Evolutionary conservation across 768 basidiomycete genomes (phyloP).

Genomic region (Crucibulum laeve): DNA sequence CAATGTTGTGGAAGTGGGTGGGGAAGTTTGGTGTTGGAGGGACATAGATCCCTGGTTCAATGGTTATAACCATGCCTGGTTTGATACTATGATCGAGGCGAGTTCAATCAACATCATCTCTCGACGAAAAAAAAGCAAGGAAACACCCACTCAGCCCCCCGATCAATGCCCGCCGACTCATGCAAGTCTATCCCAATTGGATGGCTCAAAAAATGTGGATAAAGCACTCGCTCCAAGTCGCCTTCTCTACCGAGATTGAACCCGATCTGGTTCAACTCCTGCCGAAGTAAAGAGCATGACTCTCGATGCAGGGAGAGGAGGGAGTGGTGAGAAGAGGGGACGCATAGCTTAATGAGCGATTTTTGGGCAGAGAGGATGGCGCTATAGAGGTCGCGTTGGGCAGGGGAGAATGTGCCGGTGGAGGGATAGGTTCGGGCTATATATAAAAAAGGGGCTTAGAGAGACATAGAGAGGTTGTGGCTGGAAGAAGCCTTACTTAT

Average conservation of each 20-base stretch:
- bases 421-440: conserved; percentile 86
- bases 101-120: not conserved
- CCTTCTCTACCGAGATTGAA: conserved; percentile 50
- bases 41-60: conserved; percentile 92
- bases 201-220: conserved; percentile 92
- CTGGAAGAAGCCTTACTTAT: conserved; percentile 57
- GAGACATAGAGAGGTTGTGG: conserved; percentile 4
- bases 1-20: conserved; percentile 84
- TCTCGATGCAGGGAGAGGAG: conserved; percentile 75
- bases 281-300: conserved; percentile 61
- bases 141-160: conserved; percentile 43
- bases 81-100: conserved; percentile 45
- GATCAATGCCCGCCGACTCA: conserved; percentile 66
- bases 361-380: conserved; percentile 76
- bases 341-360: conserved; percentile 56
- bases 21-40: conserved; percentile 79
- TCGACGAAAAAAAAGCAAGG: conserved; percentile 1
- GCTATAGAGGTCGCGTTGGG: conserved; percentile 84
- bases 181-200: conserved; percentile 93
- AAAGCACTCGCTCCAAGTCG: conserved; percentile 72
- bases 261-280: conserved; percentile 76
- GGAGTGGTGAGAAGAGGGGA: conserved; percentile 49
- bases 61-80: conserved; percentile 87
- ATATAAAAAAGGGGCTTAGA: conserved; percentile 3
- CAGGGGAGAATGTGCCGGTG: conserved; percentile 69